These are phyloP conservation scores for Casuarina equisetifolia DNA, from an alignment of 306 rosid species.

Conservation along the genomic window DNA sequence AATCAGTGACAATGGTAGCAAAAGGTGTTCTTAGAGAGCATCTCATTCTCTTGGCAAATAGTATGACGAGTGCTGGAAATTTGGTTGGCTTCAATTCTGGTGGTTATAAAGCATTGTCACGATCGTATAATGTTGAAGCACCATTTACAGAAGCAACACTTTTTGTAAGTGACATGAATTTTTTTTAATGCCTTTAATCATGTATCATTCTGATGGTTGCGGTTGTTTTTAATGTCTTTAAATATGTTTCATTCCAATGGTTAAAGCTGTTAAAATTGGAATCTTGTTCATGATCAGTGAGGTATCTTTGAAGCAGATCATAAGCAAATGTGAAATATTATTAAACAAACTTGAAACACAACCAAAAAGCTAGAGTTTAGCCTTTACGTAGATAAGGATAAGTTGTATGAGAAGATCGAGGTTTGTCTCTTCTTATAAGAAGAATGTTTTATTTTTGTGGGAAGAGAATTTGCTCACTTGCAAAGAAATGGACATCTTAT, in stretches of 20 bases:
- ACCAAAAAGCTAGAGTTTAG: neutral
- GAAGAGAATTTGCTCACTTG: neutral
- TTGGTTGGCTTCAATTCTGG: constrained; percentile 83
- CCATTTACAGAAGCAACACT: constrained; percentile 96
- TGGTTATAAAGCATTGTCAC: constrained; percentile 84
- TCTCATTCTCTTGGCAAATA: constrained; percentile 80
- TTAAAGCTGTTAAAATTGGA: neutral
- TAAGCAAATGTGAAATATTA: neutral
- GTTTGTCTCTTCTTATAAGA: neutral
- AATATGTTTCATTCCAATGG: neutral
- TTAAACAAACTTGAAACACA: neutral
- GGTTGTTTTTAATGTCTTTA: constrained; percentile 15
- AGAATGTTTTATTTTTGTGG: neutral
- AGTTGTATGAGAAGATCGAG: neutral
- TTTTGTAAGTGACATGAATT: constrained; percentile 55
- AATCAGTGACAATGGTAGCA: constrained; percentile 81
- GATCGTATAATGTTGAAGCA: constrained; percentile 69
- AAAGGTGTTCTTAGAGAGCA: constrained; percentile 97
- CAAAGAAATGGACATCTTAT: neutral
- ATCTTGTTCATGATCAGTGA: neutral
- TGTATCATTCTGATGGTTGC: neutral
- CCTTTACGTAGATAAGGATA: neutral
- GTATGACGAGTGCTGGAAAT: constrained; percentile 91
- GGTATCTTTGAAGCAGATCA: neutral
- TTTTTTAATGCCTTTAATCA: constrained; percentile 21